phyloP scores from a whole-genome alignment of 345 rosid genomes.

The Rhodamnia argentea region DNA sequence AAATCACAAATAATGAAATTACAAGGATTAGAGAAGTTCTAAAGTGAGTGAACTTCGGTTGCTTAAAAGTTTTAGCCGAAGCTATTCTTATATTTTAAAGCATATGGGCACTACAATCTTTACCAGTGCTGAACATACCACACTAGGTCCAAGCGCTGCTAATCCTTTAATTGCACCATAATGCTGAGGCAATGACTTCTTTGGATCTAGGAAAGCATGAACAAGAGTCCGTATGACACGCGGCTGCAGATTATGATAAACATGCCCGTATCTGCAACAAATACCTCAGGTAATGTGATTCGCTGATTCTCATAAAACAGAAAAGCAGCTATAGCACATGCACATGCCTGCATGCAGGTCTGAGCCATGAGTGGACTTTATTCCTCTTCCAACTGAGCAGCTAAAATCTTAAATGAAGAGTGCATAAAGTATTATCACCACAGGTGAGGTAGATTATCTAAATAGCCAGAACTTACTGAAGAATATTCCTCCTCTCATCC shows the following conservation, averaged over 20 bases:
- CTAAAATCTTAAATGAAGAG: background rate
- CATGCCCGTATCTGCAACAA: slow-evolving; percentile 72
- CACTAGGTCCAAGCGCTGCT: slow-evolving; percentile 65
- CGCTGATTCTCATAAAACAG: background rate
- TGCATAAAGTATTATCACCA: background rate
- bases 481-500: background rate
- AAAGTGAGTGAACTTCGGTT: background rate
- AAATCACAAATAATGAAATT: background rate
- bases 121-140: slow-evolving; percentile 34
- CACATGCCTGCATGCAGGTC: background rate
- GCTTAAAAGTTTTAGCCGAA: background rate
- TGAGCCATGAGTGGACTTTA: background rate
- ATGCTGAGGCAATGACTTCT: slow-evolving; percentile 73
- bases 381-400: background rate
- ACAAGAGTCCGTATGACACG: slow-evolving; percentile 79
- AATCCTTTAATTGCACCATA: slow-evolving; percentile 90
- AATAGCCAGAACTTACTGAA: background rate
- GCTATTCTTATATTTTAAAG: background rate
- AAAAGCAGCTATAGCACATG: background rate
- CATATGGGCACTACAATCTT: background rate
- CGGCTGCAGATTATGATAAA: slow-evolving; percentile 65
- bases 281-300: background rate
- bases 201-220: slow-evolving; percentile 81
- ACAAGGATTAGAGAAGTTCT: background rate
- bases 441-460: background rate